These are phyloP conservation scores for Vaccinium vitisidaea DNA, from an alignment of 148 eudicot species.

Conservation along the genomic window DNA sequence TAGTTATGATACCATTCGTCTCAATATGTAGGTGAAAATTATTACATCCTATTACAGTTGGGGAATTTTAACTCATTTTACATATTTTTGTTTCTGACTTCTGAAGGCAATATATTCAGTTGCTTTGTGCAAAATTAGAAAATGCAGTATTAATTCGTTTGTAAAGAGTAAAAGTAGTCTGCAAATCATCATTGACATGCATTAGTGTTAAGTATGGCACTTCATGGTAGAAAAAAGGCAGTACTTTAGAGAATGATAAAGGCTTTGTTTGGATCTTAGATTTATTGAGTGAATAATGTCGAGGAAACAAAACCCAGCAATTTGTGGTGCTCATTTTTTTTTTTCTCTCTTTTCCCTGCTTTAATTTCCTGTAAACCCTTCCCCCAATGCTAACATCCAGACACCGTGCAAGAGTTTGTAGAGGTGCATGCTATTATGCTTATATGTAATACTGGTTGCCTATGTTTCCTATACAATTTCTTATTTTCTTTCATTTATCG, in stretches of 20 bases:
- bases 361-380: not conserved
- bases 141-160: not conserved
- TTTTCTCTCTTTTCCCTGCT: not conserved
- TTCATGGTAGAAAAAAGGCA: not conserved
- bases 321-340: not conserved
- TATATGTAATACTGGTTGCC: not conserved
- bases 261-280: not conserved
- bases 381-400: not conserved
- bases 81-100: not conserved
- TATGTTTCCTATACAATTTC: not conserved
- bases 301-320: not conserved
- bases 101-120: not conserved
- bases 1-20: not conserved
- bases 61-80: not conserved
- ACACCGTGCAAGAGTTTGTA: not conserved
- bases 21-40: not conserved
- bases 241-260: not conserved
- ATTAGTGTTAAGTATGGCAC: not conserved
- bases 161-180: not conserved
- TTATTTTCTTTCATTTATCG: not conserved
- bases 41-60: not conserved
- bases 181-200: not conserved
- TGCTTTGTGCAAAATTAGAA: not conserved
- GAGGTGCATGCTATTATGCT: not conserved
- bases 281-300: not conserved